Base-by-base conservation (phyloP, 2,329 filamentous ascomycete genomes). In the Xylariales sp. region DNA sequence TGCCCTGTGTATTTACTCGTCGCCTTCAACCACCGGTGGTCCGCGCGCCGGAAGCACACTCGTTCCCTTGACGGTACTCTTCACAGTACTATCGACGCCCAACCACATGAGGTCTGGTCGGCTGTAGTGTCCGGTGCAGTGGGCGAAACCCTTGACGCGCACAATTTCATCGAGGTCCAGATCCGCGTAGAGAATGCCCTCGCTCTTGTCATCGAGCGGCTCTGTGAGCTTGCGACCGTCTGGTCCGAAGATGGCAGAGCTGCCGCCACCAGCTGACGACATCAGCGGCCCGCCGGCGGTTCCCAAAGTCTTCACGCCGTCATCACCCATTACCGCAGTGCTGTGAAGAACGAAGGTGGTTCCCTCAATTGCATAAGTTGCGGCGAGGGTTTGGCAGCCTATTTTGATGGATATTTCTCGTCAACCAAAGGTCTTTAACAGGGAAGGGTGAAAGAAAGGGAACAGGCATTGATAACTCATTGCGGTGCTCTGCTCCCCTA, bases 351-450 rank as follows among this genome's bases (percentile, higher is more conserved):
- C 76, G 42, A 72, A 81, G 0, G 70, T 55, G 7, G 63, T 61
- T 2, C 70, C 67, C 49, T 82, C 78, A 7, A 81, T 68, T 1
- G 77, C 76, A 45, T 79, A 78, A 0, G 68, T 65, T 42, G 71
- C 70, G 0, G 72, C 69, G 2, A 77, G 57, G 30, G 49, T 63
- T 20, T 62, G 62, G 40, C 62, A 66, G 5, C 63, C 62, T 43
- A n/a, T n/a, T n/a, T n/a, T n/a, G n/a, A n/a, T n/a, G n/a, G n/a
- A n/a, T n/a, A n/a, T n/a, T n/a, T n/a, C n/a, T n/a, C n/a, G n/a
- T n/a, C n/a, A n/a, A n/a, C n/a, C n/a, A n/a, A n/a, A n/a, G n/a
- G n/a, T n/a, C n/a, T n/a, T n/a, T n/a, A n/a, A n/a, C n/a, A n/a
- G n/a, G n/a, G n/a, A n/a, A n/a, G n/a, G n/a, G n/a, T n/a, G n/a